Conservation (phyloP, 1,284 basidiomycete genomes). For the Phlebopus sp. region DNA sequence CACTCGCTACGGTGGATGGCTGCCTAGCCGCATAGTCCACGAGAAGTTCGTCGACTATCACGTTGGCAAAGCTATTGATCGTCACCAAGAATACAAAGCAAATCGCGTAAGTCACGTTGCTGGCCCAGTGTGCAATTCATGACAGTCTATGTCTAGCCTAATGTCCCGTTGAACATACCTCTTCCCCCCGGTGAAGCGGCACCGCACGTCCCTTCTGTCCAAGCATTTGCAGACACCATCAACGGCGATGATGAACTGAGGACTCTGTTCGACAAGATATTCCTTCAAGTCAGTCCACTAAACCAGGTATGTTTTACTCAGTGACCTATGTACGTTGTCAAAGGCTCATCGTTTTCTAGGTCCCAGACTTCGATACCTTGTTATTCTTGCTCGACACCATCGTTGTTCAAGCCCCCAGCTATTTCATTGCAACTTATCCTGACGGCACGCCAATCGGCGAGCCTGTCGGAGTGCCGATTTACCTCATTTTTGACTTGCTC, state of each 20-base stretch:
- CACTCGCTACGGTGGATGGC: constrained; percentile 8
- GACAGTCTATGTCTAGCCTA: neutral
- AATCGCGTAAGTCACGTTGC: neutral
- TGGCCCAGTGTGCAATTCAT: neutral
- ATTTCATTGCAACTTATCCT: constrained; percentile 9
- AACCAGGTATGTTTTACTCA: constrained; percentile 10
- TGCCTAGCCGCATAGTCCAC: constrained; percentile 7
- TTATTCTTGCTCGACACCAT: constrained; percentile 12
- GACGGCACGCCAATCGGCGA: constrained; percentile 16
- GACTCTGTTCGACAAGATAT: constrained; percentile 12
- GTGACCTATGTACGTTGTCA: neutral
- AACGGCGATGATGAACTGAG: constrained; percentile 3
- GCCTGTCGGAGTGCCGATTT: constrained; percentile 8
- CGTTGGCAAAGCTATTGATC: neutral
- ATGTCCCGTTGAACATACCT: neutral
- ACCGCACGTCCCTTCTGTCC: constrained; percentile 4
- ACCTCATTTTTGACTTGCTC: constrained; percentile 15
- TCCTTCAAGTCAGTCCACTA: constrained; percentile 9
- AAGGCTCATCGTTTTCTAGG: constrained; percentile 7
- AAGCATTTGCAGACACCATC: constrained; percentile 11
- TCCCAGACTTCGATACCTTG: constrained; percentile 10
- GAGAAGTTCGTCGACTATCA: constrained; percentile 2
- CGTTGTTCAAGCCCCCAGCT: constrained; percentile 11
- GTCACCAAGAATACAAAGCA: neutral
- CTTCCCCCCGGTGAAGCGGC: neutral